Base-by-base conservation (phyloP, 495 filamentous ascomycete genomes). In the Thozetella sp. region DNA sequence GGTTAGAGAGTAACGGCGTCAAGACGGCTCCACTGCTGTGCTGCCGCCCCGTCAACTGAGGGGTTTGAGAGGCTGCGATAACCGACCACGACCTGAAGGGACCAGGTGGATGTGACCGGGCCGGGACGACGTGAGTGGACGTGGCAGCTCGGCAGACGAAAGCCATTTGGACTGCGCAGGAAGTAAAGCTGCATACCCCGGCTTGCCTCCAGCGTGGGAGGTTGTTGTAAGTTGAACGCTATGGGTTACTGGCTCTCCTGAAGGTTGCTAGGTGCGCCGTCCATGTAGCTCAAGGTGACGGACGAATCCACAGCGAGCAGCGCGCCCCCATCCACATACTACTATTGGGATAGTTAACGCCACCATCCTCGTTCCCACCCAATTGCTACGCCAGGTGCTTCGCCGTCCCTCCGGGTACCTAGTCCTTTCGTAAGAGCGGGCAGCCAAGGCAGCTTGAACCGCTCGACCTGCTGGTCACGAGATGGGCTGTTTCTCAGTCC, bases 71-170 rank as follows among this genome's bases (percentile, higher is more conserved):
- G 43, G 43, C 43, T 48, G 20, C 43, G 43, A 48, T 48, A 48
- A 48, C 43, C 43, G 43, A 48, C 43, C 43, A 48, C 43, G 3
- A 48, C 43, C 43, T 48, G 11, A 48, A 48, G 43, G 43, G n/a
- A 48, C 10, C 30, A 37, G 15, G 6, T 6, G 15, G 30, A 37
- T n/a, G n/a, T n/a, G n/a, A n/a, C n/a, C n/a, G n/a, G n/a, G n/a
- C n/a, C n/a, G n/a, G n/a, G n/a, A n/a, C n/a, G n/a, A n/a, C n/a
- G n/a, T n/a, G n/a, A n/a, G n/a, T n/a, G n/a, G n/a, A n/a, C n/a
- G n/a, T n/a, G n/a, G n/a, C n/a, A n/a, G n/a, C n/a, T n/a, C n/a
- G n/a, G n/a, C n/a, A n/a, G n/a, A n/a, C n/a, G n/a, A n/a, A n/a
- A n/a, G n/a, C n/a, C n/a, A n/a, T n/a, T n/a, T n/a, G n/a, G n/a